Base-by-base conservation (phyloP, 129 eudicot species). In the Rutidosis leptorrhynchoides region DNA sequence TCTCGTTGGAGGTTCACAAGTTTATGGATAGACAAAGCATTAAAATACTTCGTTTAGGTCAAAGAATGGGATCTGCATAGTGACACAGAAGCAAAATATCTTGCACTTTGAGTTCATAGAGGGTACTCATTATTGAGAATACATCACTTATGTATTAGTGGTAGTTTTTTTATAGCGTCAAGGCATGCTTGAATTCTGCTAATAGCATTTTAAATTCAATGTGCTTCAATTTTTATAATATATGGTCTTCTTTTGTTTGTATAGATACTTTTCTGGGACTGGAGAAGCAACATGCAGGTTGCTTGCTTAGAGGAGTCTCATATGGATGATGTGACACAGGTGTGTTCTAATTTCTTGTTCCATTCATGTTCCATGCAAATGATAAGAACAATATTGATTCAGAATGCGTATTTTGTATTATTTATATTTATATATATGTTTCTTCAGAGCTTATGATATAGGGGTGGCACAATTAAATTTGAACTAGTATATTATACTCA, bases 321-420 rank as follows among this genome's bases (percentile, higher is more conserved):
- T 68, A 83, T 83, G 86, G 97, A 94, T 35, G 99, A 94, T 49
- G 99, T 94, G 61, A 89, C 95, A 78, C 99, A 94, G 96, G 99
- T 94, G 23, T 22, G 64, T 43, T 61, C 48, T 53, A 16, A 32
- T 68, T 67, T 51, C 17, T 29, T 66, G 40, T 52, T 80, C 20
- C 16, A 37, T 43, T 65, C 28, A 30, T 74, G 51, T n/a, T 25
- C 23, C 45, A 30, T 56, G 29, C 30, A 25, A 54, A 11, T 17
- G 46, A 17, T 22, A 65, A 43, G 59, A 52, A 35, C 43, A 63
- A 40, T 33, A 16, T 42, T 28, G 49, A 69, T 6, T 24, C 66
- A 27, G 43, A 5, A 40, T 56, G 43, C 11, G n/a, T n/a, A n/a
- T n/a, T n/a, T n/a, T n/a, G n/a, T n/a, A 42, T 24, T 33, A 7